Conservation (phyloP, 208 protist species). For the Zelonia costaricensis region DNA sequence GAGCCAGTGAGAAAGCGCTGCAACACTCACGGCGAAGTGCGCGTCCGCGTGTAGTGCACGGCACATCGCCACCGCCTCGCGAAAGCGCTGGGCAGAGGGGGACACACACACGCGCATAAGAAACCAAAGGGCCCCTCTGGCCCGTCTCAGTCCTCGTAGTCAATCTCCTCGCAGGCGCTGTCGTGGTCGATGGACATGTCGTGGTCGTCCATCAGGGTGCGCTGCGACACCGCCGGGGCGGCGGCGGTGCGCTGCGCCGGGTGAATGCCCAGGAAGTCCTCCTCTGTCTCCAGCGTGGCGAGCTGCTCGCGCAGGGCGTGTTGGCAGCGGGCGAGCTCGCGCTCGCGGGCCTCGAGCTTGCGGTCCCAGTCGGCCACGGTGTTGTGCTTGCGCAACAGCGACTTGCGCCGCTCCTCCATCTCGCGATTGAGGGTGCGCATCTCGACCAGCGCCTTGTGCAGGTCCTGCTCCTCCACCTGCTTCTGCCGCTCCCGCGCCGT, state of each 20-base stretch:
- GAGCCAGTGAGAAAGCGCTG: too few relatives aligned
- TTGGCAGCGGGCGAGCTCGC: slow-evolving; percentile 64
- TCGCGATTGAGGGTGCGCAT: slow-evolving; percentile 56
- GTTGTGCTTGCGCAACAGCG: slow-evolving; percentile 66
- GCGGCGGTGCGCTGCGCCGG: slow-evolving; percentile 27
- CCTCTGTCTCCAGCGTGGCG: slow-evolving; percentile 55
- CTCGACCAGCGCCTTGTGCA: slow-evolving; percentile 62
- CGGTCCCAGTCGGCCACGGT: slow-evolving; percentile 72
- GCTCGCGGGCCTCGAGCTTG: slow-evolving; percentile 70
- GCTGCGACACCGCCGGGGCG: slow-evolving; percentile 65
- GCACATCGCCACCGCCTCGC: too few relatives aligned
- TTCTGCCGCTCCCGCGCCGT: slow-evolving; percentile 46
- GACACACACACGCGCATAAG: not conserved
- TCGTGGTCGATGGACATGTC: slow-evolving; percentile 91
- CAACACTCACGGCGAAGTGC: too few relatives aligned
- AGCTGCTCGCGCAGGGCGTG: slow-evolving; percentile 71
- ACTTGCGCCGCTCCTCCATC: slow-evolving; percentile 62
- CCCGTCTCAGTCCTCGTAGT: slow-evolving; percentile 42
- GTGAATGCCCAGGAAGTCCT: slow-evolving; percentile 57
- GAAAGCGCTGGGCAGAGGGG: not conserved
- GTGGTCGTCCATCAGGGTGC: slow-evolving; percentile 86
- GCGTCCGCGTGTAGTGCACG: too few relatives aligned
- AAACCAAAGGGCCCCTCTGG: not conserved
- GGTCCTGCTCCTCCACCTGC: slow-evolving; percentile 55
- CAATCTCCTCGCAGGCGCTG: slow-evolving; percentile 76